phyloP scores from a whole-genome alignment of 2,329 filamentous ascomycete genomes.

The Fusarium sp. region DNA sequence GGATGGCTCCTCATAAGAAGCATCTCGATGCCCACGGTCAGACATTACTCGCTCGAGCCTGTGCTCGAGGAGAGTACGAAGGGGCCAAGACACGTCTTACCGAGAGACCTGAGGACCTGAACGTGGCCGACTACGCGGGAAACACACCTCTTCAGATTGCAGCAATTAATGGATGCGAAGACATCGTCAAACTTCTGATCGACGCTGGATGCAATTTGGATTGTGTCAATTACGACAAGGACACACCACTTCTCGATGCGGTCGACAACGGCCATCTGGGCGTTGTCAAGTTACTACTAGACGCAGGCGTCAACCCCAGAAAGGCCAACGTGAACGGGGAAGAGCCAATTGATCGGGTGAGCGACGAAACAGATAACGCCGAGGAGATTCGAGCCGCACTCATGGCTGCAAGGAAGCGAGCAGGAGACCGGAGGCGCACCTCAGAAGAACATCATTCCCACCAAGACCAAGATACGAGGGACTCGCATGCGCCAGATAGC shows the following conservation, averaged over 20 bases:
- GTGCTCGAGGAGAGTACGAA: slow-evolving; percentile 85
- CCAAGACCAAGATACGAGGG: slow-evolving; percentile 59
- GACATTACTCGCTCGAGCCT: slow-evolving; percentile 89
- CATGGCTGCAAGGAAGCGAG: slow-evolving; percentile 66
- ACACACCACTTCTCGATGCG: slow-evolving; percentile 94
- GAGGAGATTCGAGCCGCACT: slow-evolving; percentile 79
- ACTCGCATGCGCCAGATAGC: slow-evolving; percentile 66
- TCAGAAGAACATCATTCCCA: slow-evolving; percentile 66
- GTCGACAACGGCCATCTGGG: slow-evolving; percentile 94
- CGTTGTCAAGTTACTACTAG: slow-evolving; percentile 84
- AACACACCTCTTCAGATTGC: slow-evolving; percentile 96
- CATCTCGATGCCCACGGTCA: slow-evolving; percentile 92
- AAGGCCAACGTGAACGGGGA: slow-evolving; percentile 92
- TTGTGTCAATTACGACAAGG: slow-evolving; percentile 80
- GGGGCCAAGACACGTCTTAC: slow-evolving; percentile 76
- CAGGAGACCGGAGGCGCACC: slow-evolving; percentile 62
- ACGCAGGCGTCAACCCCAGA: slow-evolving; percentile 89
- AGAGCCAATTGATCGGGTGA: slow-evolving; percentile 87
- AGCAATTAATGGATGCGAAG: slow-evolving; percentile 82
- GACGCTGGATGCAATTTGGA: slow-evolving; percentile 86
- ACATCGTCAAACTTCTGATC: slow-evolving; percentile 89
- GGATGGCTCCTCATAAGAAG: slow-evolving; percentile 80
- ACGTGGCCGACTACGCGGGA: slow-evolving; percentile 92
- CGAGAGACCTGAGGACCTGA: slow-evolving; percentile 86
- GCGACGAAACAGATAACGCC: slow-evolving; percentile 78